These are phyloP conservation scores for Solanum chilense DNA, from an alignment of 257 asterid genomes.

Conservation along the genomic window DNA sequence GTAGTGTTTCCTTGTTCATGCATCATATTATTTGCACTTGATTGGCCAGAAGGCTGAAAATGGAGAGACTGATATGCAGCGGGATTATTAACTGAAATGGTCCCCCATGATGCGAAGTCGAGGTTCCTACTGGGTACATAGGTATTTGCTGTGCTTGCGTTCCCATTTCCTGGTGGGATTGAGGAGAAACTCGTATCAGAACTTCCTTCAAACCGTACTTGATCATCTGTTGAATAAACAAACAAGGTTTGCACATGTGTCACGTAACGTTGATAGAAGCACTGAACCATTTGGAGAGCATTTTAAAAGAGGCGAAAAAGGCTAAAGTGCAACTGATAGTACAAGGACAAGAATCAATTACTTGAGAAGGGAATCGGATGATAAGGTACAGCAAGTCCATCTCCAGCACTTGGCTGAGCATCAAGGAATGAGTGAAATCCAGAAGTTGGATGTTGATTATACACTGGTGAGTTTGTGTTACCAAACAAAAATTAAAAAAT, in stretches of 20 bases:
- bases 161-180: slow-evolving; percentile 18
- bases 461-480: slow-evolving; percentile 37
- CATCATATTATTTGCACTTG: slow-evolving; percentile 22
- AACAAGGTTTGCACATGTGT: slow-evolving; percentile 1
- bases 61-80: slow-evolving; percentile 31
- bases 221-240: slow-evolving; percentile 34
- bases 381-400: slow-evolving; percentile 16
- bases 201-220: slow-evolving; percentile 39
- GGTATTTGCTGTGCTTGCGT: slow-evolving; percentile 9
- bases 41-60: slow-evolving; percentile 40
- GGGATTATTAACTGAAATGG: slow-evolving; percentile 29
- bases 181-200: slow-evolving; percentile 29
- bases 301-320: background rate
- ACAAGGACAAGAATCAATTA: slow-evolving; percentile 7
- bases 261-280: background rate
- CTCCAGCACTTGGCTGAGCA: slow-evolving; percentile 18
- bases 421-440: slow-evolving; percentile 30
- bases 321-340: background rate
- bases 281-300: background rate
- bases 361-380: slow-evolving; percentile 20
- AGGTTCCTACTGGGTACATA: slow-evolving; percentile 28
- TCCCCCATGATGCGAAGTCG: slow-evolving; percentile 51
- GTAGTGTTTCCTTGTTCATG: slow-evolving; percentile 40
- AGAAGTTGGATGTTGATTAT: slow-evolving; percentile 51
- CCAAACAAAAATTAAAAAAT: background rate